phyloP scores from a whole-genome alignment of 768 basidiomycete genomes.

The Boletus edulis region DNA sequence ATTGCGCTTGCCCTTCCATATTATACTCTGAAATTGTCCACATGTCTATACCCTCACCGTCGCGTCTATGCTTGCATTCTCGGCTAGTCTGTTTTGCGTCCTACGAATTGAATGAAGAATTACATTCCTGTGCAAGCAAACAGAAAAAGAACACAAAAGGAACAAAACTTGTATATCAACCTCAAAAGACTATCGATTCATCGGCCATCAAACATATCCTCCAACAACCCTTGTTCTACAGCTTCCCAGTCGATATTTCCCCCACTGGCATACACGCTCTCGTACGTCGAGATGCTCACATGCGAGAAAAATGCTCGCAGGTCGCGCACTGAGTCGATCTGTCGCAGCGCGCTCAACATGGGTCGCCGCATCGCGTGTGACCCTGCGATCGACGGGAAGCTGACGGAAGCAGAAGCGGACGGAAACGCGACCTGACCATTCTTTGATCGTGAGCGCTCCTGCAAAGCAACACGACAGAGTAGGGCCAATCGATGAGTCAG shows the following conservation, averaged over 20 bases:
- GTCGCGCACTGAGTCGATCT: constrained; percentile 82
- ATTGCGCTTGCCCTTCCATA: not conserved
- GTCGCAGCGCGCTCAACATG: constrained; percentile 61
- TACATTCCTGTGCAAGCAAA: constrained; percentile 3
- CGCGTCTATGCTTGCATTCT: constrained; percentile 1
- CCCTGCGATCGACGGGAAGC: constrained; percentile 32
- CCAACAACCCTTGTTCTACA: constrained; percentile 76
- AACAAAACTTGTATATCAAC: not conserved
- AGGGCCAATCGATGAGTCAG: not conserved
- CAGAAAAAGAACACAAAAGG: not conserved
- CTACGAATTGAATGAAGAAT: not conserved
- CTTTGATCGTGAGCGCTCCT: constrained; percentile 30
- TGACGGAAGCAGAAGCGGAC: constrained; percentile 15
- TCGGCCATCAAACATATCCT: constrained; percentile 89
- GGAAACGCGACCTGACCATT: constrained; percentile 23
- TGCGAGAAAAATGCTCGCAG: constrained; percentile 89
- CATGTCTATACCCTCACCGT: constrained; percentile 26
- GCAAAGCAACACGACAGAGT: not conserved
- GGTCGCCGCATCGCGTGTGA: constrained; percentile 65
- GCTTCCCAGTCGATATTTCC: constrained; percentile 87
- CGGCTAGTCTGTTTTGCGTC: not conserved
- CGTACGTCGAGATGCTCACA: constrained; percentile 86
- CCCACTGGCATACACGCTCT: constrained; percentile 82
- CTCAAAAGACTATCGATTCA: not conserved
- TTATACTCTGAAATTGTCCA: constrained; percentile 14